Evolutionary conservation across 2,329 filamentous ascomycete genomes (phyloP).

Genomic region (Fusarium piperis): DNA sequence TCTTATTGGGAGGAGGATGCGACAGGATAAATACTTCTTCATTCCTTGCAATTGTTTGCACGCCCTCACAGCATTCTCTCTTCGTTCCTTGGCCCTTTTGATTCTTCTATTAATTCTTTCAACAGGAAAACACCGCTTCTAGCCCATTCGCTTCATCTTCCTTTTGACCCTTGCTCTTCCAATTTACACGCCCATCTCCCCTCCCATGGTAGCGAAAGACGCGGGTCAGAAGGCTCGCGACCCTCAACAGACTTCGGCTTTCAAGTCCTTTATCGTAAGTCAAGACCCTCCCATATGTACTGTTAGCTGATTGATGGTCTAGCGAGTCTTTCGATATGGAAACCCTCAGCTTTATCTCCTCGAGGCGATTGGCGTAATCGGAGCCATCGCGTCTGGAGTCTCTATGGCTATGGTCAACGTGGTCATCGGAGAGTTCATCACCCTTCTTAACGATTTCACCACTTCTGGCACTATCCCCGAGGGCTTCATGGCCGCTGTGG

Average conservation of each 20-base stretch:
- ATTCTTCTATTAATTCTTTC: background rate
- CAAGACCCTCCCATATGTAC: background rate
- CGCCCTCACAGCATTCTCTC: background rate
- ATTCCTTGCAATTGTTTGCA: background rate
- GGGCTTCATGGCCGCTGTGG: slow-evolving; percentile 2
- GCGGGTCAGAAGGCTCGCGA: background rate
- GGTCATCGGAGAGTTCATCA: slow-evolving; percentile 42
- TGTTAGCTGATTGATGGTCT: background rate
- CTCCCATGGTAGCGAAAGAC: background rate
- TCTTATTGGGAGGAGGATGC: background rate
- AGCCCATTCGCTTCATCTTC: background rate
- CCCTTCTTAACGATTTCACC: slow-evolving; percentile 32
- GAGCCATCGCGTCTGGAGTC: slow-evolving; percentile 21
- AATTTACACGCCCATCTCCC: background rate
- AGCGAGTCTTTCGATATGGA: background rate
- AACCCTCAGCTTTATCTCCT: background rate
- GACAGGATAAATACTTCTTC: background rate
- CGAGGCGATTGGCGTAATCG: background rate
- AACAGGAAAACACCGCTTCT: background rate
- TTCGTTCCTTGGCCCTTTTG: background rate
- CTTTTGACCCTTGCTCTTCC: background rate
- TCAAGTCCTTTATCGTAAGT: background rate
- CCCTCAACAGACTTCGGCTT: background rate
- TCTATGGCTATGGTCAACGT: slow-evolving; percentile 44
- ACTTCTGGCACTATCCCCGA: background rate